Conservation (phyloP, 345 rosid species). For the Raphanus sativus region DNA sequence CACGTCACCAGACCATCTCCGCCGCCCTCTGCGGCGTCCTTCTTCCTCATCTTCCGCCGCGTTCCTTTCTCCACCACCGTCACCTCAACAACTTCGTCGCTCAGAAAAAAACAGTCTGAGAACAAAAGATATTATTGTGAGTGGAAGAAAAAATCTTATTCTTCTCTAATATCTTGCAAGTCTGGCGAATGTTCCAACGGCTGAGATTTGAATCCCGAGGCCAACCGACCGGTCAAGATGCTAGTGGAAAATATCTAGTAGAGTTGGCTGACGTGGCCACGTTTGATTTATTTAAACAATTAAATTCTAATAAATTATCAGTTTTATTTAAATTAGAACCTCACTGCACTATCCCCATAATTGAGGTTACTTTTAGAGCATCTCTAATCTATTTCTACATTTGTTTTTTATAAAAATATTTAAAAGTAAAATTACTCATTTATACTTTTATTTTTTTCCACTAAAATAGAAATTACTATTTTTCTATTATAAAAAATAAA, state of each 20-base stretch:
- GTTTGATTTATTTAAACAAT: neutral
- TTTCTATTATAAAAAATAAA: too few relatives aligned
- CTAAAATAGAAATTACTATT: too few relatives aligned
- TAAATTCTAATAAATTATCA: too few relatives aligned
- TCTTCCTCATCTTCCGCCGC: conserved; percentile 30
- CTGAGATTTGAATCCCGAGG: neutral
- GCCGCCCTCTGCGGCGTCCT: conserved; percentile 26
- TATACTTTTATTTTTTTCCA: too few relatives aligned
- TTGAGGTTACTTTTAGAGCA: too few relatives aligned
- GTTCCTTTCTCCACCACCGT: conserved; percentile 27
- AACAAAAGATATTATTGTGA: neutral
- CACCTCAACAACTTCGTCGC: conserved; percentile 43
- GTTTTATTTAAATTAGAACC: too few relatives aligned
- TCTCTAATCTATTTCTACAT: too few relatives aligned
- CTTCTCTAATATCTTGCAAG: conserved; percentile 41
- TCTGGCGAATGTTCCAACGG: conserved; percentile 41
- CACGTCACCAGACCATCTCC: conserved; percentile 51
- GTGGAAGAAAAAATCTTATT: conserved; percentile 4
- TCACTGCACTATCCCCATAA: too few relatives aligned
- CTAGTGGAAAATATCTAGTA: conserved; percentile 48
- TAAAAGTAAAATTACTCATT: too few relatives aligned
- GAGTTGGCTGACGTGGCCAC: conserved; percentile 42
- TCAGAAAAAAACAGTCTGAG: too few relatives aligned
- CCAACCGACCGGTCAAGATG: conserved; percentile 29
- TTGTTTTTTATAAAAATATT: too few relatives aligned